Base-by-base conservation (phyloP, 768 basidiomycete genomes). In the Boletus vermiculosoides region DNA sequence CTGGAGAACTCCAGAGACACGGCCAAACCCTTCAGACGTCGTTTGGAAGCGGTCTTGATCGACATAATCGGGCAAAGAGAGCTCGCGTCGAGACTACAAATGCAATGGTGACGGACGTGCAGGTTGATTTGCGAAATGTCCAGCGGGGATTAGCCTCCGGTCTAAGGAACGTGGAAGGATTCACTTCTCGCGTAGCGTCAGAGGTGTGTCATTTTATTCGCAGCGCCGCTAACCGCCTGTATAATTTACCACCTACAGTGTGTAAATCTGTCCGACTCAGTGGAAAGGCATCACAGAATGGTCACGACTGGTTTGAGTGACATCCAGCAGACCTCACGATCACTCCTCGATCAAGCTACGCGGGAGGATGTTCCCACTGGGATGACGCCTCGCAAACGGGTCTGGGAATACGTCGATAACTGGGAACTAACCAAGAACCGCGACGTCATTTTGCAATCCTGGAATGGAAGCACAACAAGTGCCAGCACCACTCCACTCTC, bases 351-450 rank as follows among this genome's bases (percentile, higher is more conserved):
- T 30, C 76, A 84, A 54, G 90, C 85, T 10, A 76, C 80, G 9
- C 80, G 74, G 54, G 83, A 84, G 53, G 92, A 93, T 64, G 66
- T 73, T 22, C 73, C 88, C 1, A 90, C 86, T 15, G 92, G 92
- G 6, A 73, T 74, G 52, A 94, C 92, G 4, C 92, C 92, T 36
- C 83, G 82, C 45, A 92, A 90, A 76, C 85, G 88, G 33, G 71
- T 73, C 31, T 88, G 88, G 84, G 76, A 86, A 57, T 86, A 86
- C 57, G 76, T 78, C 7, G 87, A 88, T 60, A 72, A 83, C 49
- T 93, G 92, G 90, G 79, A 83, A 41, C 72, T 89, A 56, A 90
- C 90, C 7, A 76, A 82, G 58, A 77, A 74, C 54, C 82, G 92
- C 28, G 83, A 87, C 4, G 74, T 77, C 7, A 70, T 94, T 30